phyloP scores from a whole-genome alignment of 768 basidiomycete genomes.

The Tylopilus rubrobrunneus region DNA sequence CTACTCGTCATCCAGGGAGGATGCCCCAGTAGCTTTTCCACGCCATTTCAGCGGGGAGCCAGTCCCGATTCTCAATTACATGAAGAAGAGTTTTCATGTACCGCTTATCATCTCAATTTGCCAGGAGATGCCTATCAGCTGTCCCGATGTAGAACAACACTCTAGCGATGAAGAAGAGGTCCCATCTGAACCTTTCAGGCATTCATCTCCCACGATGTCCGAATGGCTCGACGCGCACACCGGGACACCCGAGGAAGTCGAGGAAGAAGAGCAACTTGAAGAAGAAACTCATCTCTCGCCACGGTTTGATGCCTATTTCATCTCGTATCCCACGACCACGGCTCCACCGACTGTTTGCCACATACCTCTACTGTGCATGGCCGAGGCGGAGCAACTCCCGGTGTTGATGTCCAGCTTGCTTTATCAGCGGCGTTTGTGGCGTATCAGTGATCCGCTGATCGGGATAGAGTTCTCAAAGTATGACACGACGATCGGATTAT shows the following conservation, averaged over 20 bases:
- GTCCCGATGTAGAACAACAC: too few species aligned
- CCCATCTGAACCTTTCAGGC: too few species aligned
- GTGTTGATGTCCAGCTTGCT: conserved; percentile 12
- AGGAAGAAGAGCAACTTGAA: not conserved
- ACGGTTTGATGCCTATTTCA: conserved; percentile 1
- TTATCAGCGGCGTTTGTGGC: conserved; percentile 3
- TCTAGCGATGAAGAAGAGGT: too few species aligned
- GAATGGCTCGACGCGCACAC: not conserved
- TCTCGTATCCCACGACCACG: not conserved
- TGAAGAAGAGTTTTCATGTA: too few species aligned
- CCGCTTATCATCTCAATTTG: too few species aligned
- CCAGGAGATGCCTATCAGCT: too few species aligned
- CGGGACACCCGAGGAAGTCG: not conserved
- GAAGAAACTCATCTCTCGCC: not conserved
- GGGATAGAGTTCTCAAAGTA: conserved; percentile 8
- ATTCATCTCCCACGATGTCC: not conserved
- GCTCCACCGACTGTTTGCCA: conserved; percentile 1
- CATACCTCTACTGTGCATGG: conserved; percentile 9
- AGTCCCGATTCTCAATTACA: too few species aligned
- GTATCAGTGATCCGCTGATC: not conserved
- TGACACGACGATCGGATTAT: not conserved
- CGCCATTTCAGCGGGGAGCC: too few species aligned
- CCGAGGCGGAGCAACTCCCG: not conserved
- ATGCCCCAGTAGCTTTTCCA: too few species aligned
- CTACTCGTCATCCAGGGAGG: too few species aligned